Evolutionary conservation across 2,329 filamentous ascomycete genomes (phyloP).

Genomic region (Calonectria pteridis): DNA sequence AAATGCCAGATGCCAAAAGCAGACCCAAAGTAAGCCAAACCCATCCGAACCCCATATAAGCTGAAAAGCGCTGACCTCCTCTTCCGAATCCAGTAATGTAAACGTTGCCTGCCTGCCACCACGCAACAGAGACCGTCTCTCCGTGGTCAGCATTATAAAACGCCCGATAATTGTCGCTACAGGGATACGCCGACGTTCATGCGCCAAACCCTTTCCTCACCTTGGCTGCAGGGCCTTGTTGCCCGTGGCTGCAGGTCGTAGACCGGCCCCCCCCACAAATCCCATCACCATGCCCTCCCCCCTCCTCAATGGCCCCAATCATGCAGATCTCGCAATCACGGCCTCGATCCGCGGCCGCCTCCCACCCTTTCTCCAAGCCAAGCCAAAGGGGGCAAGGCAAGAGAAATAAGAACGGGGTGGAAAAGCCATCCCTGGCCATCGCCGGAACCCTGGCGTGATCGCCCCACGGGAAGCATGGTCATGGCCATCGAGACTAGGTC

Average conservation of each 20-base stretch:
- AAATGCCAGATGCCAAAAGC: neutral
- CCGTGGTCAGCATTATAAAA: conserved; percentile 15
- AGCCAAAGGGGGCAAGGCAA: neutral
- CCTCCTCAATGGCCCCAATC: conserved; percentile 20
- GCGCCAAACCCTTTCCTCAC: conserved; percentile 36
- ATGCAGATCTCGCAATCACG: conserved; percentile 33
- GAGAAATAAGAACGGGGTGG: conserved; percentile 6
- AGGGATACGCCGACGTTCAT: conserved; percentile 28
- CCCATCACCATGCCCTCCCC: conserved; percentile 15
- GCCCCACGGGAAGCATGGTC: conserved; percentile 26
- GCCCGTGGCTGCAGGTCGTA: conserved; percentile 16
- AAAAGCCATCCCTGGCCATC: conserved; percentile 12
- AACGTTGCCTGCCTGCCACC: conserved; percentile 4
- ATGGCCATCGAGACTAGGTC: conserved; percentile 13
- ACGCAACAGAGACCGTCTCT: conserved; percentile 2
- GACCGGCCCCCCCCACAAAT: conserved; percentile 17
- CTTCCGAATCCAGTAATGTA: conserved; percentile 8
- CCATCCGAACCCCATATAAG: conserved; percentile 5
- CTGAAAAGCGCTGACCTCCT: conserved; percentile 4
- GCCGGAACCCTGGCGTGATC: conserved; percentile 29
- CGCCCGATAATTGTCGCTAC: conserved; percentile 26
- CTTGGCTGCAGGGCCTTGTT: conserved; percentile 20
- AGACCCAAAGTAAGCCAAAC: neutral
- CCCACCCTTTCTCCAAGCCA: conserved; percentile 6
- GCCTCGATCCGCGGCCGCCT: conserved; percentile 26